Evolutionary conservation across 805 yeast genomes (phyloP), one percentile per base, ranked within the genome.

Genomic region (Wickerhamomyces sydowiorum): DNA sequence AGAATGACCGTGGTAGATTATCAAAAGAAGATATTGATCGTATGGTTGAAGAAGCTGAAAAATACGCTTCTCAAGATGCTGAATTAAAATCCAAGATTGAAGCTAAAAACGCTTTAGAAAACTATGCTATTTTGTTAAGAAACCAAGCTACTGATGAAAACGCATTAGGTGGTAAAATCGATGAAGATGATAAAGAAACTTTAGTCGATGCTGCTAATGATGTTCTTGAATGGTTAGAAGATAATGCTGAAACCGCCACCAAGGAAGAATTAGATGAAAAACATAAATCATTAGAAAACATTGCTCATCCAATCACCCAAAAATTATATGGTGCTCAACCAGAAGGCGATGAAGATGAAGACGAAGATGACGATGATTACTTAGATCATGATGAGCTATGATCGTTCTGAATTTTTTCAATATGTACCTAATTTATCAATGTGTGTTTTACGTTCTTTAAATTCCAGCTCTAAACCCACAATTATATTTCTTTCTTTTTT

Each of bases 1-100:
- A 86, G 52, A 87, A 87, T 57, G 96, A 87, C 66, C 85, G 85
- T 72, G 93, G 32, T 29, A 29, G 32, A 29, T 29, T 29, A 29
- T 29, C 32, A 15, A 29, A 29, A 17, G 32, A 29, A 48, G 95
- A 87, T 50, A 88, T 89, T 56, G 96, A 88, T 53, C 86, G 88
- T 70, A 89, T 89, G 96, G 95, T 89, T 45, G 89, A 79, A 60
- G 96, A 88, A 63, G 96, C 96, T 52, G 96, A 88, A 68, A 82
- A 84, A 69, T 89, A 69, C 59, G 95, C 93, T 51, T 88, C 84
- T 56, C 90, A 87, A 65, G 96, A 89, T 68, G 81, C 79, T 52
- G 78, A 75, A 53, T 73, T 86, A 46, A 83, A 88, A 59, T 77
- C 76, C 45, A 85, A 86, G 74, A 80, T 89, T 54, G 91, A 82